phyloP scores from a whole-genome alignment of 116 monocot species.

The Dioscorea cayenensis region DNA sequence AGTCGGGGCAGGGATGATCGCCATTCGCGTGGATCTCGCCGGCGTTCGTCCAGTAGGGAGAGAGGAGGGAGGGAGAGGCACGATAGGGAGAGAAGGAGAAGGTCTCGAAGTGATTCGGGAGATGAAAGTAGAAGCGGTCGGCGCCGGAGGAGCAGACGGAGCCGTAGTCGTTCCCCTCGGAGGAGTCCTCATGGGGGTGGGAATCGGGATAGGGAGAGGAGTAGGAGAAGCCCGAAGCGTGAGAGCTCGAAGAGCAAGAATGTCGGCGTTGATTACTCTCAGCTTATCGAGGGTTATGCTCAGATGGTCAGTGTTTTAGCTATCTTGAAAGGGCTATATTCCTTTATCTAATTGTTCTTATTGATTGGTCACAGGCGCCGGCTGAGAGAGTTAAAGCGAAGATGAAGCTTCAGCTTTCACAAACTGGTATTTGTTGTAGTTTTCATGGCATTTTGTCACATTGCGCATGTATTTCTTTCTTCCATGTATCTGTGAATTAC shows the following conservation, averaged over 20 bases:
- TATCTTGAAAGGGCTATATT: not conserved
- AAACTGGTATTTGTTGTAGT: slow-evolving; percentile 49
- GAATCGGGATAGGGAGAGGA: slow-evolving; percentile 10
- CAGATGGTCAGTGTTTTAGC: slow-evolving; percentile 47
- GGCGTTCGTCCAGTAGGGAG: too few relatives aligned
- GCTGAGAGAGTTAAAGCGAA: slow-evolving; percentile 91
- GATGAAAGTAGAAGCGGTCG: slow-evolving; percentile 5
- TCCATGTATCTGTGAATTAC: too few relatives aligned
- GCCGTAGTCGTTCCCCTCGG: slow-evolving; percentile 3
- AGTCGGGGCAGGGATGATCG: slow-evolving; percentile 1
- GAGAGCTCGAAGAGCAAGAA: slow-evolving; percentile 12
- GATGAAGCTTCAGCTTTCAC: slow-evolving; percentile 87
- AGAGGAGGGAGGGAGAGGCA: slow-evolving; percentile 14
- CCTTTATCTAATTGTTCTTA: not conserved
- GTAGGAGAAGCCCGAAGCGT: not conserved
- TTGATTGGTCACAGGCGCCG: slow-evolving; percentile 43
- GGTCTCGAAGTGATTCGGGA: slow-evolving; percentile 5
- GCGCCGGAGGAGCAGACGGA: slow-evolving; percentile 2
- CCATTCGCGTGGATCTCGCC: not conserved
- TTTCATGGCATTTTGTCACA: not conserved
- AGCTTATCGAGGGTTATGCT: slow-evolving; percentile 67
- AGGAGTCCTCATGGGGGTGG: not conserved
- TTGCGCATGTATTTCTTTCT: too few relatives aligned
- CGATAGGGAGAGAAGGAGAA: slow-evolving; percentile 14
- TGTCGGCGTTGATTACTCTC: slow-evolving; percentile 41